Percentiles rank a stretch among this genome's conserved stretches.
Evolutionary conservation across 1,284 basidiomycete species (phyloP).

Genomic region (Ceratobasidium sp.): DNA sequence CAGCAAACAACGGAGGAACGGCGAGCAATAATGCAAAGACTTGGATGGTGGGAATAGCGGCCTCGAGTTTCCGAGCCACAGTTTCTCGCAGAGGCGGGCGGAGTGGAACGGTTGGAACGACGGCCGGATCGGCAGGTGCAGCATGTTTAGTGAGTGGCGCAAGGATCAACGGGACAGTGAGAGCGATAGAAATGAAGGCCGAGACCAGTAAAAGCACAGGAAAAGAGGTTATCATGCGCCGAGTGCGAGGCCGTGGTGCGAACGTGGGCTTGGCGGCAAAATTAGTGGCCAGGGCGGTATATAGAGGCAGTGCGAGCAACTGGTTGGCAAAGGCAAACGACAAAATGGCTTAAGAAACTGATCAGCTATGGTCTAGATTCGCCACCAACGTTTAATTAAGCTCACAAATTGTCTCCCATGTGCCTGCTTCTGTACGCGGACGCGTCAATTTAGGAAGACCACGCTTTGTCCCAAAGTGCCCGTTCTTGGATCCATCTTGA

Average conservation of each 20-base stretch:
- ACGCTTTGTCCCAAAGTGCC: constrained; percentile 13
- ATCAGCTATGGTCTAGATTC: constrained; percentile 1
- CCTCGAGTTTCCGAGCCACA: constrained; percentile 23
- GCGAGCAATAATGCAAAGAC: constrained; percentile 35
- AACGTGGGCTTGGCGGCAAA: constrained; percentile 38
- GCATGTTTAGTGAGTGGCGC: constrained; percentile 25
- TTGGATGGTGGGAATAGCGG: constrained; percentile 38
- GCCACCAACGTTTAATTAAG: background rate
- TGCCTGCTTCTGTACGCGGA: constrained; percentile 34
- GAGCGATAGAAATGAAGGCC: constrained; percentile 15
- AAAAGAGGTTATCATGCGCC: constrained; percentile 29
- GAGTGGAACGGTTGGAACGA: constrained; percentile 1
- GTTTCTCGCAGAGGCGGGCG: constrained; percentile 23
- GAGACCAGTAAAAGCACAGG: constrained; percentile 28
- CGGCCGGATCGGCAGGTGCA: constrained; percentile 16
- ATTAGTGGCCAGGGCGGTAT: constrained; percentile 25
- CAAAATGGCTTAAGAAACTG: constrained; percentile 14
- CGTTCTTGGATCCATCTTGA: constrained; percentile 5
- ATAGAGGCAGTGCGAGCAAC: constrained; percentile 25
- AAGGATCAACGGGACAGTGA: constrained; percentile 36
- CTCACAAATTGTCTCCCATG: constrained; percentile 40
- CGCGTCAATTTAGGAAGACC: constrained; percentile 22
- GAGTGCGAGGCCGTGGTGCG: constrained; percentile 24
- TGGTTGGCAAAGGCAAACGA: constrained; percentile 38
- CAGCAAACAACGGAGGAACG: constrained; percentile 32